Evolutionary conservation across 805 yeast genomes (phyloP).

Genomic region (Schwanniomyces pseudopolymorphus): DNA sequence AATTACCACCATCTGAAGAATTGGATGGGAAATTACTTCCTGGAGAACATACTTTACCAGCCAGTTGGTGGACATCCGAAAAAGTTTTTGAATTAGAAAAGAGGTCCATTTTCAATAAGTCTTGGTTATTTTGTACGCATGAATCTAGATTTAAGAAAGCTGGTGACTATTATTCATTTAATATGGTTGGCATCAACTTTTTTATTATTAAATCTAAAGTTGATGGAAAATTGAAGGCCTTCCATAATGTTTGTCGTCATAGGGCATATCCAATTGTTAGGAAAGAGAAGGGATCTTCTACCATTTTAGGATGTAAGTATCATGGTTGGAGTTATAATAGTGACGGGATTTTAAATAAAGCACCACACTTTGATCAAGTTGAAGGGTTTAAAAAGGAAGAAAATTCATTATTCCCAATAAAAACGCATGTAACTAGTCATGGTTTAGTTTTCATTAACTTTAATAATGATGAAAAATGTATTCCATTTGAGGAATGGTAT

Average conservation of each 20-base stretch:
- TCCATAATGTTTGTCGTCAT: conserved; percentile 66
- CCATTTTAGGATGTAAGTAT: conserved; percentile 57
- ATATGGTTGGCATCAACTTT: conserved; percentile 53
- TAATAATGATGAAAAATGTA: conserved; percentile 41
- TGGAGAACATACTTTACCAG: conserved; percentile 54
- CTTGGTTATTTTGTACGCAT: conserved; percentile 58
- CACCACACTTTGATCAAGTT: conserved; percentile 61
- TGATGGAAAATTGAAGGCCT: conserved; percentile 53
- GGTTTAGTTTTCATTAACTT: conserved; percentile 60
- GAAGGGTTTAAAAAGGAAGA: conserved; percentile 57
- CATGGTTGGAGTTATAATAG: conserved; percentile 68
- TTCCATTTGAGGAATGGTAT: conserved; percentile 54
- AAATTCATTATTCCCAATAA: conserved; percentile 55
- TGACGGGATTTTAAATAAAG: conserved; percentile 59
- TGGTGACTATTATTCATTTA: conserved; percentile 56
- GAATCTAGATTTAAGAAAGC: conserved; percentile 52
- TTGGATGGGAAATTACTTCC: conserved; percentile 11
- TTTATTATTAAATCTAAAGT: conserved; percentile 53
- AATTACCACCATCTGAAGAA: conserved; percentile 18
- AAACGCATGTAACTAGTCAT: conserved; percentile 53
- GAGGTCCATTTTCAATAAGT: conserved; percentile 53
- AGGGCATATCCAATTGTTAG: conserved; percentile 62
- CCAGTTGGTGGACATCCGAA: conserved; percentile 66
- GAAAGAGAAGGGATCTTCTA: conserved; percentile 59
- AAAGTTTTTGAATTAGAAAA: conserved; percentile 59